Evolutionary conservation across 2,329 filamentous ascomycete species (phyloP), one percentile per base, ranked within the genome.

Genomic region (Chaetomium globosum): DNA sequence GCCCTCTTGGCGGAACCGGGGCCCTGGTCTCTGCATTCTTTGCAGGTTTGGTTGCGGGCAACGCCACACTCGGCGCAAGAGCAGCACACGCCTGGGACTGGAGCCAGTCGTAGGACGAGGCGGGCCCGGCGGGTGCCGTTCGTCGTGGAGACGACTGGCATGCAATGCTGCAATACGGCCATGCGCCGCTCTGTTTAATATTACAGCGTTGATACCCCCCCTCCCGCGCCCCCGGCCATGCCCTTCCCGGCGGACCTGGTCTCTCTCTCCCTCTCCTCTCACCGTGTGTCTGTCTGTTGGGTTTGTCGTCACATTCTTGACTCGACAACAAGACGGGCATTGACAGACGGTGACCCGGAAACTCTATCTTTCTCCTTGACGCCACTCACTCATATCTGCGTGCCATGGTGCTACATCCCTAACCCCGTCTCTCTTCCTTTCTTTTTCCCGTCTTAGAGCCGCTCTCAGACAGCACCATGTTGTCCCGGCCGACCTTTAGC

Each of bases 401-500:
- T 71, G 69, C 67, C 65, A 74, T 74, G 72, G 36, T 72, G 56
- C 67, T 68, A 69, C 67, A 33, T 28, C 33, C 49, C 62, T 43
- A 55, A 61, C 58, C 56, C 36, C 54, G 58, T 46, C 39, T 53
- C 53, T 54, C 61, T 58, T 59, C 59, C 28, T 64, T 61, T 65
- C 31, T 53, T 63, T 60, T 33, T 52, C 19, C n/a, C 62, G 52
- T 57, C 51, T 28, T 65, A 31, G 63, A 63, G 33, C 56, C 43
- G 39, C 39, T 57, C 51, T 21, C 33, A 28, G 54, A 62, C 62
- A 59, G 21, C 74, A 78, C 63, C 65, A 81, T 80, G 73, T 71
- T 77, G 75, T 79, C 80, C 63, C 77, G 75, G 68, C 75, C 78
- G 55, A 74, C 73, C 67, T 78, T 81, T 72, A 80, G 73, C 71